A percentile compares a stretch with the other conserved stretches of the same genome.
These are phyloP conservation scores for Solanum raphanifolium DNA, from an alignment of 257 asterid genomes.

Conservation along the genomic window DNA sequence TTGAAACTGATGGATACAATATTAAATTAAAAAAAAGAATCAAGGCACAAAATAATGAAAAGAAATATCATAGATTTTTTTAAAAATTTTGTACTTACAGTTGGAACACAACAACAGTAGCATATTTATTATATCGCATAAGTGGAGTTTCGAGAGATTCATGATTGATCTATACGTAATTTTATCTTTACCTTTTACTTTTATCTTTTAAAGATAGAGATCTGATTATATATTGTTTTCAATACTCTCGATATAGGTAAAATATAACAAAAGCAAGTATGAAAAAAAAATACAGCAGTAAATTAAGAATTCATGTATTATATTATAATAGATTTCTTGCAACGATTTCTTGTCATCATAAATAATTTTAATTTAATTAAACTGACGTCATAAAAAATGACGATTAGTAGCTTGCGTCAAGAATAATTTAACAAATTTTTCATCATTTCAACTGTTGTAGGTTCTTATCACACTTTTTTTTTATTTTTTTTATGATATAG, in stretches of 20 bases:
- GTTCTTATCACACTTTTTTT: background rate
- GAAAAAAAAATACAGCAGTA: background rate
- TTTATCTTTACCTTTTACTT: background rate
- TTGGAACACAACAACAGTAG: background rate
- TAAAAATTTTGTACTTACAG: too few species aligned
- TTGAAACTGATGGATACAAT: background rate
- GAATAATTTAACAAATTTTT: background rate
- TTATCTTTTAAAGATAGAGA: background rate
- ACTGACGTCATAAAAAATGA: background rate
- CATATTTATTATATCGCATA: background rate
- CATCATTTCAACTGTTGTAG: background rate
- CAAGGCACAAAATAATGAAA: background rate
- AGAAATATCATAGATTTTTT: background rate
- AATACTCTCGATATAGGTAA: background rate
- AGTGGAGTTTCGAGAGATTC: too few species aligned
- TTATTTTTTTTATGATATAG: background rate
- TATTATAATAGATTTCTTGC: background rate
- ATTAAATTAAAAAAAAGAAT: background rate
- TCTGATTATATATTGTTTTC: background rate
- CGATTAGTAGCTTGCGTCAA: background rate
- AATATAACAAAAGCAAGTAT: background rate
- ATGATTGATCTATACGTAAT: fast-evolving
- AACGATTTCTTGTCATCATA: background rate
- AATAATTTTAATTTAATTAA: background rate
- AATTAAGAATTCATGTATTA: background rate